Conservation (phyloP, 1,284 basidiomycete genomes). For the Malassezia brasiliensis region DNA sequence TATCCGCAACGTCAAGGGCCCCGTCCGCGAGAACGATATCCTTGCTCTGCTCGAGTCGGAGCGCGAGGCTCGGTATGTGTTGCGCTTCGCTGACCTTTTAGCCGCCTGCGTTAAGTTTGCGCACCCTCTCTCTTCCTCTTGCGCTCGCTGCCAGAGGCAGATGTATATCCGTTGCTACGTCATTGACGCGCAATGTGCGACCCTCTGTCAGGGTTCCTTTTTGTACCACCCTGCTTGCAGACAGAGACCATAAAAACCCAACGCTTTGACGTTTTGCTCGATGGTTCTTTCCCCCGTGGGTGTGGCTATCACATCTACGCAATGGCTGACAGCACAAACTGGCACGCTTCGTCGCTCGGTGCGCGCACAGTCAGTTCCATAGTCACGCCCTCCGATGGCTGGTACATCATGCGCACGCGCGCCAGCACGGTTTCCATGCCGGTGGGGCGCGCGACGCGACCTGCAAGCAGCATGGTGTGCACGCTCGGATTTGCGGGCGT, state of each 20-base stretch:
- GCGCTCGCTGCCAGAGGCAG: too few relatives aligned
- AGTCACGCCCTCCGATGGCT: slow-evolving; percentile 81
- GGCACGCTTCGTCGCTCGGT: slow-evolving; percentile 73
- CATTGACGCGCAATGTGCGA: too few relatives aligned
- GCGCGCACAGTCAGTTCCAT: slow-evolving; percentile 86
- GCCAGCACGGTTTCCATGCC: slow-evolving; percentile 78
- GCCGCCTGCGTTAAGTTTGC: slow-evolving; percentile 2
- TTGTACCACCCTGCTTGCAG: background rate
- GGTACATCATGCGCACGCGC: slow-evolving; percentile 88
- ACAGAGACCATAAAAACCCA: slow-evolving; percentile 10
- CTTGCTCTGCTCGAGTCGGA: slow-evolving; percentile 95
- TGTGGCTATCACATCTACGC: slow-evolving; percentile 18
- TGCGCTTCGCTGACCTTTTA: background rate
- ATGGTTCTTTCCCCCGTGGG: too few relatives aligned
- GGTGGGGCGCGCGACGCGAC: slow-evolving; percentile 71
- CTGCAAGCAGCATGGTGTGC: slow-evolving; percentile 87
- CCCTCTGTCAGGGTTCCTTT: background rate
- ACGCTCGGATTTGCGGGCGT: slow-evolving; percentile 62
- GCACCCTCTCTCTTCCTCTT: too few relatives aligned
- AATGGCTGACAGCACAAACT: slow-evolving; percentile 82
- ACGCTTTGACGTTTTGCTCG: background rate
- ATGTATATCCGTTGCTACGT: too few relatives aligned
- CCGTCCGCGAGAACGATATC: slow-evolving; percentile 92
- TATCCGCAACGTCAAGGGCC: slow-evolving; percentile 99
- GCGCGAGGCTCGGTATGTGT: slow-evolving; percentile 92